Evolutionary conservation across 768 basidiomycete species (phyloP), one percentile per base, ranked within the genome.

Genomic region (Pilatotrama ljubarskyi): DNA sequence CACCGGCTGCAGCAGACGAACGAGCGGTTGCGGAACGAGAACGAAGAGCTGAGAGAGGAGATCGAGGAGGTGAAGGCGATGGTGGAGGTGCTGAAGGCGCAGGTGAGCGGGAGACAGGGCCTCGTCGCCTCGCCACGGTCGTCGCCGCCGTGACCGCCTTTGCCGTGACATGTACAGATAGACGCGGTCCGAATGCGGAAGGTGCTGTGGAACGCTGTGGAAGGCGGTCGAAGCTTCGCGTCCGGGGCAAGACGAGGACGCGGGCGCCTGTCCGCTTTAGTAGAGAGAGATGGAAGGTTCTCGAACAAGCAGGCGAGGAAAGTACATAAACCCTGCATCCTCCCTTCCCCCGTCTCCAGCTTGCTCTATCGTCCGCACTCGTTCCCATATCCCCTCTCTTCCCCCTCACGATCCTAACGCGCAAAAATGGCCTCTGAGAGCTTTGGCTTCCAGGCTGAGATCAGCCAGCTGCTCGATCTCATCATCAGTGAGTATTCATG

Each of bases 401-500:
- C 25, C 51, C n/a, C 58, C 37, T 68, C 68, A 63, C 66, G 66
- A 40, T 22, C 42, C 32, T 36, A 29, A 40, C 24, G 38, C 62
- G 55, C 64, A 60, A 73, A 73, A 77, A 89, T 90, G 89, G 84
- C 88, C 69, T 77, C 86, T 59, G 91, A 94, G 80, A 88, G 86
- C 80, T 94, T 94, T 77, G 92, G 92, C 76, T 95, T 95, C 87
- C 94, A 98, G 77, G 96, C 96, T 75, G 96, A 98, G 85, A 98
- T 99, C 87, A 91, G 89, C 75, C 97, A 98, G 80, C 83, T 98
- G 70, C 84, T 98, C 66, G 96, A 98, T 83, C 80, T 98, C 73
- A 98, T 98, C 82, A 98, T 98, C 85, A 98, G 91, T 93, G 71
- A 60, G 91, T 78, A 11, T 54, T 44, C 61, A 18, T 10, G 48